Evolutionary conservation across 2,329 filamentous ascomycete genomes (phyloP).

Genomic region (Colletotrichum australisinense): DNA sequence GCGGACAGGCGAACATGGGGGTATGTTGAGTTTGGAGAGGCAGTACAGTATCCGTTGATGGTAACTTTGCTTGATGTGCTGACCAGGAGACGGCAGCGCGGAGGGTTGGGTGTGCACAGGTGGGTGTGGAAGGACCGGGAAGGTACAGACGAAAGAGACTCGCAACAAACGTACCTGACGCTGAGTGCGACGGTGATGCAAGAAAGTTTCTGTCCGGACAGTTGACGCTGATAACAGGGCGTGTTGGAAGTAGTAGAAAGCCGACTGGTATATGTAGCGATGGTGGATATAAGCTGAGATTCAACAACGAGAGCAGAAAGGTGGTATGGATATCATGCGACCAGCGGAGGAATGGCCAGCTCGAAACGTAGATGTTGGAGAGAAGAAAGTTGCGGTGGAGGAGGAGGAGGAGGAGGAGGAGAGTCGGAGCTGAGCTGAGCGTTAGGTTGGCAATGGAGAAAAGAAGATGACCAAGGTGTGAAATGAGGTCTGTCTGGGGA

Average conservation of each 20-base stretch:
- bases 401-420: background rate
- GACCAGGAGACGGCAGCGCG: constrained; percentile 14
- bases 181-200: constrained; percentile 6
- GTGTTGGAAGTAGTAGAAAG: background rate
- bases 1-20: constrained; percentile 29
- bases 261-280: background rate
- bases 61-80: constrained; percentile 11
- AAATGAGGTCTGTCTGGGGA: constrained; percentile 9
- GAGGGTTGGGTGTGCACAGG: constrained; percentile 2
- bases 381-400: background rate
- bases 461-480: constrained; percentile 6
- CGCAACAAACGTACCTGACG: constrained; percentile 15
- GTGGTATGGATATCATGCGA: background rate
- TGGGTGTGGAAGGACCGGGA: constrained; percentile 2
- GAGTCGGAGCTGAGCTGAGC: background rate
- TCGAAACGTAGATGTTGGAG: background rate
- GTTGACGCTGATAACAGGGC: background rate
- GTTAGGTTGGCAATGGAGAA: background rate
- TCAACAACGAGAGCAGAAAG: background rate
- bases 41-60: constrained; percentile 25
- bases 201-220: background rate
- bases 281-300: background rate
- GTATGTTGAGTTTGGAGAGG: constrained; percentile 25
- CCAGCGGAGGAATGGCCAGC: background rate
- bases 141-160: constrained; percentile 13